Base-by-base conservation (phyloP, 805 yeast genomes). In the Grigorovia transvaalensis region DNA sequence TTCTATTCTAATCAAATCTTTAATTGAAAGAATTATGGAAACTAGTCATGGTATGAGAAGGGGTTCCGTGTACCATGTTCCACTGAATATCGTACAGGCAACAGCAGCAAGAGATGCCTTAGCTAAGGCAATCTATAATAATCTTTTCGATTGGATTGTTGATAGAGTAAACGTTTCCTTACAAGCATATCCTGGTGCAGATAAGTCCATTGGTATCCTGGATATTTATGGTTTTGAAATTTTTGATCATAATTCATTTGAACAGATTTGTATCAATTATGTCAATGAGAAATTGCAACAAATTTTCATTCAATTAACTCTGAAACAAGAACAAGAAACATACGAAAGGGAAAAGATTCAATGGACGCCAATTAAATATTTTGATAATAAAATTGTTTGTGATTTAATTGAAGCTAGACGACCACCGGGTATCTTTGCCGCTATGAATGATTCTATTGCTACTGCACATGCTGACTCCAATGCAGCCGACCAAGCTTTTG, bases 191-290 rank as follows among this genome's bases (percentile, higher is more conserved):
- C 71, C 74, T 38, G 76, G 77, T 52, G 74, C 72, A 9, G 68
- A 74, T 35, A 86, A 84, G 63, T 85, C 96, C 29, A 84, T 93
- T 61, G 98, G 98, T 57, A 90, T 90, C 59, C 75, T 90, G 64
- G 98, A 90, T 79, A 90, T 91, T 58, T 90, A 90, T 65, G 98
- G 98, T 9, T 90, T 90, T 71, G 98, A 90, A 69, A 91, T 91
- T 63, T 90, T 90, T 65, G 96, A 90, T 52, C 91, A 87, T 60
- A 90, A 90, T 71, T 87, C 96, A 2, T 90, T 91, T 67, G 97
- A 91, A 67, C 98, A 90, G 71, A 76, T 90, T 57, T 90, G 97
- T 72, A 90, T 90, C 73, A 90, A 91, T 68, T 90, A 91, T 60
- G 97, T 90, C 57, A 90, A 90, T 69, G 98, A 90, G 69, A 91